Evolutionary conservation across 768 basidiomycete species (phyloP).

Genomic region (Tulasnella sp.): DNA sequence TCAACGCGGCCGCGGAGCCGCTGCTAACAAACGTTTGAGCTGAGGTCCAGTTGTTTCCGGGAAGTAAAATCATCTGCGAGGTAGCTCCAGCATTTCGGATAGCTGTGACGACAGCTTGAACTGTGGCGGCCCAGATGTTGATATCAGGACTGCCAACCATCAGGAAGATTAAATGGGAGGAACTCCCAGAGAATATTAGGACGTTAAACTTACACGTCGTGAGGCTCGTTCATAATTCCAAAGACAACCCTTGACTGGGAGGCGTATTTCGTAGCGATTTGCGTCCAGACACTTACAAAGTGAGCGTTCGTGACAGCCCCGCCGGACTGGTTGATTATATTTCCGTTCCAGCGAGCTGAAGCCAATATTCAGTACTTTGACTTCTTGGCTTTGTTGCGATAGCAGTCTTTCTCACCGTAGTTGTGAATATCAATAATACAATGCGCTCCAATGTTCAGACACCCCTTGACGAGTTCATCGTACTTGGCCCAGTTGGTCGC

Average conservation of each 20-base stretch:
- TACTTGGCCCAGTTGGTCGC: slow-evolving; percentile 54
- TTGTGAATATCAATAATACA: slow-evolving; percentile 56
- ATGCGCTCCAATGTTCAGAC: slow-evolving; percentile 43
- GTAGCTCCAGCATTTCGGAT: slow-evolving; percentile 62
- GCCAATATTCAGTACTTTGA: slow-evolving; percentile 41
- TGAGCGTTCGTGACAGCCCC: slow-evolving; percentile 60
- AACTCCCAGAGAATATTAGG: slow-evolving; percentile 42
- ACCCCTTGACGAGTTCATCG: slow-evolving; percentile 57
- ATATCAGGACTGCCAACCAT: slow-evolving; percentile 50
- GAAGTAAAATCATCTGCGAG: slow-evolving; percentile 60
- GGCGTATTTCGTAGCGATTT: slow-evolving; percentile 57
- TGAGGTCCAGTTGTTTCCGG: slow-evolving; percentile 59
- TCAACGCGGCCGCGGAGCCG: slow-evolving; percentile 55
- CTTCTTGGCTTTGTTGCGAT: slow-evolving; percentile 50
- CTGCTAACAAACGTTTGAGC: slow-evolving; percentile 51
- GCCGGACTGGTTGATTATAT: slow-evolving; percentile 58
- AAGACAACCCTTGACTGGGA: slow-evolving; percentile 44
- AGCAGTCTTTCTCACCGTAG: slow-evolving; percentile 42
- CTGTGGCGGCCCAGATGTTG: slow-evolving; percentile 53
- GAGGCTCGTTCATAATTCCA: slow-evolving; percentile 63
- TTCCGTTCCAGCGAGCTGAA: slow-evolving; percentile 56
- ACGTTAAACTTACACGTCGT: slow-evolving; percentile 48
- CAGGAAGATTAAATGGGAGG: background rate
- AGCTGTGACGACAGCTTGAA: slow-evolving; percentile 63
- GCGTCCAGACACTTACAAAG: slow-evolving; percentile 58